Evolutionary conservation across 2,329 filamentous ascomycete species (phyloP), one percentile per base, ranked within the genome.

Genomic region (Colletotrichum sidae): DNA sequence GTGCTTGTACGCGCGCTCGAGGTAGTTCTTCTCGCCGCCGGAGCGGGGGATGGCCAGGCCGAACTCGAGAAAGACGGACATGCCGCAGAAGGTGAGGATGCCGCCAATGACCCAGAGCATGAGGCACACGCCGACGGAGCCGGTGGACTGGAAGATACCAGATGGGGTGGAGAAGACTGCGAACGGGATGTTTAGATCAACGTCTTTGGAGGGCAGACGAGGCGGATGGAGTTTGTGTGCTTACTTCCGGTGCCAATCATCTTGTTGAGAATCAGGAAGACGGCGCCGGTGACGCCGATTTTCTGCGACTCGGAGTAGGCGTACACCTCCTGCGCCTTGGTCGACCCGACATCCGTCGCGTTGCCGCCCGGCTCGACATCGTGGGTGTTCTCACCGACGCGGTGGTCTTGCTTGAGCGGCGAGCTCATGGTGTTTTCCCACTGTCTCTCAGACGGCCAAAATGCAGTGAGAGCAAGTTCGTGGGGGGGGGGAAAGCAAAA

Each of bases 11-110:
- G 87, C 84, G n/a, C 84, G 80, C 70, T 90, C 88, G 12, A 90
- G 84, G 71, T 90, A 90, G 73, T 89, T 88, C 79, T 90, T 90
- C 68, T 90, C 87, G 17, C 88, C 88, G 12, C 88, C 88, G 12
- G 85, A 88, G 41, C 84, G 80, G 2, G 88, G 88, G 41, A 89
- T 88, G 4, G 85, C 86, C 4, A 87, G 80, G 33, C 87, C 88
- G 69, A 89, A 89, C 70, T 90, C 88, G 53, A 90, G 81, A 72
- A 86, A 90, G 5, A 90, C 86, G 59, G 83, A 84, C 11, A 90
- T 78, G 25, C 87, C 87, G 67, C 80, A 83, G 69, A 87, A 86
- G 3, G 87, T 85, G 33, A 90, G 77, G 53, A 88, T 75, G 35
- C 82, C 82, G 15, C 71, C 71, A 12, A 72, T 60, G 38, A 72